Percentiles rank a stretch among this genome's conserved stretches.
Conservation (phyloP, 2,329 filamentous ascomycete genomes). For the Boeremia lycopersici region DNA sequence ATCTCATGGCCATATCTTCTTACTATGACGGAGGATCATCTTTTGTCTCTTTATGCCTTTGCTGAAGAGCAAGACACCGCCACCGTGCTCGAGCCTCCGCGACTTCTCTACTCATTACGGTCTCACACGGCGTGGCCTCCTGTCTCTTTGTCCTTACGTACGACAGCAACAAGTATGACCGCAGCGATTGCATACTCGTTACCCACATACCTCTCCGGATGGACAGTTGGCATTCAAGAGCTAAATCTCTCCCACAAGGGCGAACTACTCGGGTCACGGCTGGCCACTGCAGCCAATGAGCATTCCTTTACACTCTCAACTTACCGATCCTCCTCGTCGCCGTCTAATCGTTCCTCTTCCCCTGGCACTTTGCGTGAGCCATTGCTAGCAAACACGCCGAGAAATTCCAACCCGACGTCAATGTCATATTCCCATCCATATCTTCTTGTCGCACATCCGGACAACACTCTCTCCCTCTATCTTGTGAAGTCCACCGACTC, state of each 20-base stretch:
- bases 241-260: conserved; percentile 67
- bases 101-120: conserved; percentile 75
- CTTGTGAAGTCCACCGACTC: conserved; percentile 76
- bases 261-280: conserved; percentile 55
- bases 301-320: conserved; percentile 51
- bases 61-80: conserved; percentile 8
- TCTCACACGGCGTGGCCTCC: conserved; percentile 81
- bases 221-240: conserved; percentile 93
- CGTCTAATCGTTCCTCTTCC: conserved; percentile 35
- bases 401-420: conserved; percentile 51
- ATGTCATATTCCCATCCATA: conserved; percentile 75
- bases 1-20: conserved; percentile 77
- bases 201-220: conserved; percentile 75
- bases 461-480: conserved; percentile 86
- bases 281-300: conserved; percentile 58
- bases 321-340: conserved; percentile 32
- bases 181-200: conserved; percentile 88
- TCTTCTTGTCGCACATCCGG: conserved; percentile 78
- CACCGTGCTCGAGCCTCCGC: conserved; percentile 51
- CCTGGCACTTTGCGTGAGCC: conserved; percentile 31
- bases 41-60: conserved; percentile 78
- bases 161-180: conserved; percentile 66
- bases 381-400: conserved; percentile 23
- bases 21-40: conserved; percentile 75
- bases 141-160: conserved; percentile 81